Conservation (phyloP, 768 basidiomycete species). For the Cubamyces lactineus region DNA sequence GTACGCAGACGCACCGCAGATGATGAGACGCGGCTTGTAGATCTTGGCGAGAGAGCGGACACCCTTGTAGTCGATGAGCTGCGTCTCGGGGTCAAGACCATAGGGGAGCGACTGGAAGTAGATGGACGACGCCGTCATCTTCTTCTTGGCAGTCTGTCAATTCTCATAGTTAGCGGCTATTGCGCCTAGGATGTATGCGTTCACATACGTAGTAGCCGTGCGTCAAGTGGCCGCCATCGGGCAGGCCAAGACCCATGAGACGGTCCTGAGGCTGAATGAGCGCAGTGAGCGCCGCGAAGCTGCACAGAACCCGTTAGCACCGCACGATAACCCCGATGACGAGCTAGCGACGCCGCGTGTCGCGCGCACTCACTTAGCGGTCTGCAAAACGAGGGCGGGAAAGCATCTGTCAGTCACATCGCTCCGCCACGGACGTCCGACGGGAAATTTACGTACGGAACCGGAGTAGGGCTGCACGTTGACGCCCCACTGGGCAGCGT, state of each 20-base stretch:
- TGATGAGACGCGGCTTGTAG: conserved; percentile 93
- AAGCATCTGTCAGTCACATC: background rate
- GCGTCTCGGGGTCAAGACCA: conserved; percentile 75
- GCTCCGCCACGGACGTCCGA: background rate
- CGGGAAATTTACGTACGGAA: conserved; percentile 56
- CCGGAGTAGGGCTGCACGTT: conserved; percentile 99
- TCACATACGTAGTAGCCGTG: conserved; percentile 91
- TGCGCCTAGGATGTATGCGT: background rate
- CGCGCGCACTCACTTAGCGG: conserved; percentile 71
- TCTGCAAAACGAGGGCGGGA: conserved; percentile 45
- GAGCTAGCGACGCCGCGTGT: background rate
- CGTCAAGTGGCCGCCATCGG: conserved; percentile 96
- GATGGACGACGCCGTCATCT: conserved; percentile 99
- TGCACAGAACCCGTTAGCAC: conserved; percentile 37
- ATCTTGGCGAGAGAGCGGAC: conserved; percentile 87
- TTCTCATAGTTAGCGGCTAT: background rate
- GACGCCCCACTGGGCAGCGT: conserved; percentile 93
- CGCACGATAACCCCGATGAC: background rate
- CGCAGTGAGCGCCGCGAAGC: conserved; percentile 96
- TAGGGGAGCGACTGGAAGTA: conserved; percentile 99
- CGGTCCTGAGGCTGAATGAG: conserved; percentile 96
- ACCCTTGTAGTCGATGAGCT: conserved; percentile 86
- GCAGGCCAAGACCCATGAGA: conserved; percentile 97
- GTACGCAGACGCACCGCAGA: conserved; percentile 98
- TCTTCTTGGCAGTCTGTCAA: conserved; percentile 92